Conservation (phyloP, 1,284 basidiomycete genomes). For the Puccinia novopanici region DNA sequence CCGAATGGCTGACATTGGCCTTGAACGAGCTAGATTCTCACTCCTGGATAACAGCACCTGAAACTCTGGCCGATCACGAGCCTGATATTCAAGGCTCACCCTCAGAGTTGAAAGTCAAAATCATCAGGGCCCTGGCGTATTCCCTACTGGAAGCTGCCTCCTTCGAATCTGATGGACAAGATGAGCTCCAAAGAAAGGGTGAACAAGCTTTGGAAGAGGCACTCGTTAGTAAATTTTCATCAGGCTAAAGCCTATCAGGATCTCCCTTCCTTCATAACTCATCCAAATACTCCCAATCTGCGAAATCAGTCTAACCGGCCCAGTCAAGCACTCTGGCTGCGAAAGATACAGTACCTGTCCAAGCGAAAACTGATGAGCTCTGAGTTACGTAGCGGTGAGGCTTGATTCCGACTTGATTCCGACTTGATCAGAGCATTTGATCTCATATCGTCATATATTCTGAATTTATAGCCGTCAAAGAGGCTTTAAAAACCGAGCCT, state of each 20-base stretch:
- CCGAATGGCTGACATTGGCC: slow-evolving; percentile 41
- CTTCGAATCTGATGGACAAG: slow-evolving; percentile 2
- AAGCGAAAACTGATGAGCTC: slow-evolving; percentile 32
- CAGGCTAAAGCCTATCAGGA: background rate
- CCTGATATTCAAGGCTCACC: background rate
- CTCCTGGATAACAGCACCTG: background rate
- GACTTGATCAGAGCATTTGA: background rate
- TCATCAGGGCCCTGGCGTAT: slow-evolving; percentile 42
- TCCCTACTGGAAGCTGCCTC: slow-evolving; percentile 41
- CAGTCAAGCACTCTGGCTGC: slow-evolving; percentile 45
- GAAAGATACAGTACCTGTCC: slow-evolving; percentile 27
- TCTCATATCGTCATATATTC: background rate
- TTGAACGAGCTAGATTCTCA: slow-evolving; percentile 41
- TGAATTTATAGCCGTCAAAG: slow-evolving; percentile 26
- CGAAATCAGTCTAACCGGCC: slow-evolving; percentile 23
- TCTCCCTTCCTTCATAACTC: background rate
- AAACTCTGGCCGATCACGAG: background rate
- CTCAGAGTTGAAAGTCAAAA: slow-evolving; percentile 40
- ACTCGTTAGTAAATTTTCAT: slow-evolving; percentile 26
- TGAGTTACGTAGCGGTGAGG: slow-evolving; percentile 37
- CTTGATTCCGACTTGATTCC: background rate
- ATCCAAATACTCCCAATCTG: background rate
- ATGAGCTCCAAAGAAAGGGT: slow-evolving; percentile 38
- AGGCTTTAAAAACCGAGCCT: slow-evolving; percentile 39
- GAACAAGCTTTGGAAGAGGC: slow-evolving; percentile 50